Base-by-base conservation (phyloP, 345 rosid genomes). In the Firmiana major region DNA sequence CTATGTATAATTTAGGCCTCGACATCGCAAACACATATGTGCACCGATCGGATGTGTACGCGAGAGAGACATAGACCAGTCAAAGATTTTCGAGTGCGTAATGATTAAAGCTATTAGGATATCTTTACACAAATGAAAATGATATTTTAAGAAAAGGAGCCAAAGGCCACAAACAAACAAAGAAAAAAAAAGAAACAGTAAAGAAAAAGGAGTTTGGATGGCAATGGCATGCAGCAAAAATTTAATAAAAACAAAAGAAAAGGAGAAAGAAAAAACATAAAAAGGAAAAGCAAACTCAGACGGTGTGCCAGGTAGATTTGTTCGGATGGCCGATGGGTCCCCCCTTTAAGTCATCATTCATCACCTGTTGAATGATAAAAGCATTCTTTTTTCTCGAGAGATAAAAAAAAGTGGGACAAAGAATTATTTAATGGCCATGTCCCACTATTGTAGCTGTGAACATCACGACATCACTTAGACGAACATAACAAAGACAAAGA, bases 121-220 rank as follows among this genome's bases (percentile, higher is more conserved):
- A 82, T 78, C 87, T 83, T 83, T 87, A 78, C 83, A 38, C 54
- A 34, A 59, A 74, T 76, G 82, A 78, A 83, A 87, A 83, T 85
- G 79, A 81, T 87, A 85, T 85, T 87, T 85, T 83, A 85, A 81
- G 85, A 71, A 81, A 87, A 83, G 79, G 69, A 76, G 57, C 42
- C 66, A 70, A 82, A 86, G 34, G 80, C 21, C 64, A 43, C 65
- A 46, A 45, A 76, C 77, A 82, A 45, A 67, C 57, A 58, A 3
- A 49, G 10, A 48, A 43, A 43, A 43, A 9, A 75, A n/a, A 55
- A 69, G 8, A 72, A 21, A 79, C 77, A 75, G 78, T 48, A 81
- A 84, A 84, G 85, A 60, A 70, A 83, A 84, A 83, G 80, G 6
- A 82, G 0, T 19, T 31, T 53, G 59, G 58, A 71, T 71, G 74